A percentile compares a stretch with the other conserved stretches of the same genome.
phyloP scores from a whole-genome alignment of 2,329 filamentous ascomycete genomes.

The Colletotrichum agaves region DNA sequence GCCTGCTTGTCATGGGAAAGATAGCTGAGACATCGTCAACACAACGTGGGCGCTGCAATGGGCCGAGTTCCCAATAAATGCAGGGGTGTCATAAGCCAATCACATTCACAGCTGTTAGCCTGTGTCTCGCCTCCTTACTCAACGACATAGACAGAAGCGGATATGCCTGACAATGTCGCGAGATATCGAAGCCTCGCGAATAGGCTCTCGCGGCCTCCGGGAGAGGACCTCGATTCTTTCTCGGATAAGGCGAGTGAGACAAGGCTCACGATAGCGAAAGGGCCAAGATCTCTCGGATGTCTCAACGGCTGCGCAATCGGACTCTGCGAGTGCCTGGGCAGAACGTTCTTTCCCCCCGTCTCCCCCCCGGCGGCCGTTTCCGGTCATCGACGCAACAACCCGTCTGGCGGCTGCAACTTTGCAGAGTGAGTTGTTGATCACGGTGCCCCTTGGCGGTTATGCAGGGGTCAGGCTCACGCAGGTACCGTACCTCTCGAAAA shows the following conservation, averaged over 20 bases:
- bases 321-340: neutral
- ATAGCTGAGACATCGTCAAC: slow-evolving; percentile 25
- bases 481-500: slow-evolving; percentile 3
- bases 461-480: slow-evolving; percentile 12
- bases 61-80: neutral
- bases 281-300: slow-evolving; percentile 1
- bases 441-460: slow-evolving; percentile 19
- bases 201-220: slow-evolving; percentile 3
- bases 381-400: slow-evolving; percentile 2
- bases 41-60: slow-evolving; percentile 17
- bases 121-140: slow-evolving; percentile 25
- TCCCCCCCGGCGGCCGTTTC: slow-evolving; percentile 16
- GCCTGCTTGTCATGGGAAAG: neutral
- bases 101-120: neutral
- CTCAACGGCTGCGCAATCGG: slow-evolving; percentile 13
- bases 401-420: slow-evolving; percentile 22
- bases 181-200: neutral
- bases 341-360: neutral
- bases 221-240: slow-evolving; percentile 2
- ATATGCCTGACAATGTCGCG: slow-evolving; percentile 21
- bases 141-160: neutral
- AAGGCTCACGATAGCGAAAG: slow-evolving; percentile 3
- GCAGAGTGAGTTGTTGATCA: slow-evolving; percentile 3
- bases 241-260: slow-evolving; percentile 27
- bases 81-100: neutral